These are phyloP conservation scores for Chrysosporium keratinophilum DNA, from an alignment of 2,329 filamentous ascomycete genomes.

Conservation along the genomic window DNA sequence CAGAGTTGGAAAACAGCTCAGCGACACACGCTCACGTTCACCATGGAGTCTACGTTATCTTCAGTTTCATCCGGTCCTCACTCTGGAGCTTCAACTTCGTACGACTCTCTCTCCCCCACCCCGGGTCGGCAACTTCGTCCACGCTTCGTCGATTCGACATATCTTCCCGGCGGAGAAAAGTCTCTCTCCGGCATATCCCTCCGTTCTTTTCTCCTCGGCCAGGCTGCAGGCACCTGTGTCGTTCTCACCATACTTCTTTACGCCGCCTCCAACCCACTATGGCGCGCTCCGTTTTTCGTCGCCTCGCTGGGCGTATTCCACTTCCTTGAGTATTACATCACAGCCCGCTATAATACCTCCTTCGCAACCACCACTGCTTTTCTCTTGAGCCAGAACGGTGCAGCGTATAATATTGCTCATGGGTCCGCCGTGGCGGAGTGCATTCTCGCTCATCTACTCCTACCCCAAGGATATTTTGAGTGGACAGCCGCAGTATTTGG, in stretches of 20 bases:
- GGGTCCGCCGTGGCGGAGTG: slow-evolving; percentile 63
- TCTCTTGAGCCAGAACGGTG: slow-evolving; percentile 74
- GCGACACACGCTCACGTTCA: neutral
- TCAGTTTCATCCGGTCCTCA: neutral
- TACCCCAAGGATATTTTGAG: slow-evolving; percentile 37
- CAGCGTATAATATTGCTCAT: slow-evolving; percentile 75
- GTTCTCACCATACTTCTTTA: slow-evolving; percentile 24
- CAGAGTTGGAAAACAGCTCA: neutral
- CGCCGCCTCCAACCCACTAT: slow-evolving; percentile 35
- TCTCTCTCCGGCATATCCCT: slow-evolving; percentile 38
- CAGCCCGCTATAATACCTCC: slow-evolving; percentile 69
- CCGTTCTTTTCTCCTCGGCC: slow-evolving; percentile 37
- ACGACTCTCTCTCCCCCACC: neutral
- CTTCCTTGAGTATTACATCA: slow-evolving; percentile 92
- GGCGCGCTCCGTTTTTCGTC: slow-evolving; percentile 48
- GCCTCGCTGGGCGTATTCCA: slow-evolving; percentile 67
- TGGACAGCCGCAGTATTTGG: slow-evolving; percentile 33
- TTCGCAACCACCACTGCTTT: slow-evolving; percentile 65
- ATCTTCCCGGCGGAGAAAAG: slow-evolving; percentile 32
- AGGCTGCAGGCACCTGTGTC: slow-evolving; percentile 29
- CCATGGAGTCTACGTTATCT: neutral
- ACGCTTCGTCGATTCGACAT: slow-evolving; percentile 21
- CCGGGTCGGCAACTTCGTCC: slow-evolving; percentile 21
- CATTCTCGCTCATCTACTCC: slow-evolving; percentile 31
- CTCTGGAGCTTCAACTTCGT: neutral